Base-by-base conservation (phyloP, 192 early-diverging fungal species). In the Backusella tuberculispora region DNA sequence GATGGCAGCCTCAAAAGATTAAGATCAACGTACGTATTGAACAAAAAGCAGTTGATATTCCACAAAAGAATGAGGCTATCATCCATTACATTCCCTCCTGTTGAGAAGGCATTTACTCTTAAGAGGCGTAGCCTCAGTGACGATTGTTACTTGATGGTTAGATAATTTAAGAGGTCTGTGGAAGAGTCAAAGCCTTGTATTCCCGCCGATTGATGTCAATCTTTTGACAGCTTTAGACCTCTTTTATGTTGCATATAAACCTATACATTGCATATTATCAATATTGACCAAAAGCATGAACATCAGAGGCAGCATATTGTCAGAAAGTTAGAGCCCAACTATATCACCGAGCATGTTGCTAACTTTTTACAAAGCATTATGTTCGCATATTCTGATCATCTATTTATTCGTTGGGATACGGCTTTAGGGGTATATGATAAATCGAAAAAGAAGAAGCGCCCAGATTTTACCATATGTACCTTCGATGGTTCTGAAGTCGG, bases 171-270 rank as follows among this genome's bases (percentile, higher is more conserved):
- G 19, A 15, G 19, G 19, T 19, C 56, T 21, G 56, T 63, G 14
- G 56, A 63, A 63, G 56, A 63, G 56, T 4, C 56, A 63, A 63
- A 63, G 56, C n/a, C 56, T 21, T 19, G 56, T 63, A 63, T 63
- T 63, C 19, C 56, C 21, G 56, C 56, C 8, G 56, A 63, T 29
- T 63, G 56, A 8, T 7, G 13, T 19, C 56, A 63, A 63, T 63
- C 14, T 63, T 63, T 19, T 21, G 56, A 63, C 19, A 63, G 3
- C 14, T 21, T 63, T 63, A 21, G 14, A 19, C 19, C 56, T 21
- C 56, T 63, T 24, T 63, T 63, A 6, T 63, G 21, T 63, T 63
- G 56, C 21, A 4, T 63, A 63, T 63, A 19, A 63, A 63, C 56
- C 19, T 63, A 63, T 63, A 21, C 56, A 63, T 63, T 63, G 19